Percentiles rank a stretch among this genome's conserved stretches.
phyloP scores from a whole-genome alignment of 148 eudicot genomes.

The Agrostemma githago region DNA sequence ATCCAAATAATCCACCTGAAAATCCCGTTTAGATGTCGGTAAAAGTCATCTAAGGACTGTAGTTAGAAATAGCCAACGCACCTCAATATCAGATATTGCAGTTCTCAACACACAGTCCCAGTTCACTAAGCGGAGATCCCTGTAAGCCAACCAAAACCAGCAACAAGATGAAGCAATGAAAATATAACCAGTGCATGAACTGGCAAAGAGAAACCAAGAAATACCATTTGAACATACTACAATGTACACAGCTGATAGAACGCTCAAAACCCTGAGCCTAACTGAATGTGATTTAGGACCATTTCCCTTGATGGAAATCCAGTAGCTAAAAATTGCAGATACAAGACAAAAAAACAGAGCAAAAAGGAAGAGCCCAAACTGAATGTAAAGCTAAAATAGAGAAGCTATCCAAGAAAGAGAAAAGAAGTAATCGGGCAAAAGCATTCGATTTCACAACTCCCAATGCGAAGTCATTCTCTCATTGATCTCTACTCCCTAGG shows the following conservation, averaged over 20 bases:
- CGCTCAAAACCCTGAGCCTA: too few species aligned
- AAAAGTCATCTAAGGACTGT: background rate
- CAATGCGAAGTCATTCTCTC: too few species aligned
- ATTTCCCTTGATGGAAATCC: background rate
- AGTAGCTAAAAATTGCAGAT: background rate
- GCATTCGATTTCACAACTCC: too few species aligned
- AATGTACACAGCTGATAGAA: too few species aligned
- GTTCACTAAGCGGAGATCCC: constrained; percentile 83
- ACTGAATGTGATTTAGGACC: too few species aligned
- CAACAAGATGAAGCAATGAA: background rate
- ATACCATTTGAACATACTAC: too few species aligned
- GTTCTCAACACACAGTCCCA: constrained; percentile 95
- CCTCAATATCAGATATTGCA: constrained; percentile 95
- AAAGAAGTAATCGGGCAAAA: too few species aligned
- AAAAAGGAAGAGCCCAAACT: too few species aligned
- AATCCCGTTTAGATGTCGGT: constrained; percentile 18
- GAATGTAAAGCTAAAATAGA: too few species aligned
- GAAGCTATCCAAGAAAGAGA: background rate
- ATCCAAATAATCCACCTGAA: constrained; percentile 45
- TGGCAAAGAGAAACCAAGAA: background rate
- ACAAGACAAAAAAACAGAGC: background rate
- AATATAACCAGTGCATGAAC: background rate
- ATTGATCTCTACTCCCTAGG: too few species aligned
- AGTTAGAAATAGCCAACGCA: constrained; percentile 21
- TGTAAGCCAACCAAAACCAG: constrained; percentile 27